These are phyloP conservation scores for Ogataea salicorniae DNA, from an alignment of 805 yeast genomes.

Conservation along the genomic window DNA sequence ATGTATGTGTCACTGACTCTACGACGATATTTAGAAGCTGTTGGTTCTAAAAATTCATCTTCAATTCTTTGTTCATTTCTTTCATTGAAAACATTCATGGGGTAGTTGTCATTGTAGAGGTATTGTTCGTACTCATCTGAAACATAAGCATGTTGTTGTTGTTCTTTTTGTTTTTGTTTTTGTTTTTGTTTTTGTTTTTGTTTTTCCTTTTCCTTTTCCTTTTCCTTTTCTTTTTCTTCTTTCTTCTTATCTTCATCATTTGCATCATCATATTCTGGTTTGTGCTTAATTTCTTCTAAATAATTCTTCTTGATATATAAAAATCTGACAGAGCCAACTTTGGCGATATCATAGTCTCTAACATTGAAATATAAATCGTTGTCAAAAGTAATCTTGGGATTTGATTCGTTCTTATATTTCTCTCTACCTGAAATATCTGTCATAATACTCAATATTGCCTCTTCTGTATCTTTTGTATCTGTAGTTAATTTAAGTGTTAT, in stretches of 20 bases:
- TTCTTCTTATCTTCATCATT: constrained; percentile 4
- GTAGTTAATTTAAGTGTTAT: constrained; percentile 13
- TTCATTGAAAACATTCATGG: too few species aligned
- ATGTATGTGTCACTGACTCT: neutral
- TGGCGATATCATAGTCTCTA: constrained; percentile 28
- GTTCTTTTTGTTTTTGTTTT: too few species aligned
- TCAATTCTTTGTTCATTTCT: too few species aligned
- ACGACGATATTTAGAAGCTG: neutral
- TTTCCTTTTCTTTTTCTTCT: constrained; percentile 2
- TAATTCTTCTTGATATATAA: constrained; percentile 26
- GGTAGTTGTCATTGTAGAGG: too few species aligned
- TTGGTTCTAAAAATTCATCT: neutral
- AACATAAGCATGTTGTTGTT: too few species aligned
- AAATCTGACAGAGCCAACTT: constrained; percentile 29
- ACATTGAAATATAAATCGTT: constrained; percentile 27
- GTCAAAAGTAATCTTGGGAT: constrained; percentile 1
- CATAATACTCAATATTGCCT: constrained; percentile 27
- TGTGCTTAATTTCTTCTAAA: constrained; percentile 21
- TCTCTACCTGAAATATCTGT: constrained; percentile 6
- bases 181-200: constrained; percentile 1
- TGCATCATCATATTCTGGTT: neutral
- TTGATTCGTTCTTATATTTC: too few species aligned
- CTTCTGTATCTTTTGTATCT: constrained; percentile 20
- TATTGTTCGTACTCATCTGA: too few species aligned
- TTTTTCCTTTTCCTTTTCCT: neutral